phyloP scores from a whole-genome alignment of 257 asterid genomes.

The Petunia axillaris region DNA sequence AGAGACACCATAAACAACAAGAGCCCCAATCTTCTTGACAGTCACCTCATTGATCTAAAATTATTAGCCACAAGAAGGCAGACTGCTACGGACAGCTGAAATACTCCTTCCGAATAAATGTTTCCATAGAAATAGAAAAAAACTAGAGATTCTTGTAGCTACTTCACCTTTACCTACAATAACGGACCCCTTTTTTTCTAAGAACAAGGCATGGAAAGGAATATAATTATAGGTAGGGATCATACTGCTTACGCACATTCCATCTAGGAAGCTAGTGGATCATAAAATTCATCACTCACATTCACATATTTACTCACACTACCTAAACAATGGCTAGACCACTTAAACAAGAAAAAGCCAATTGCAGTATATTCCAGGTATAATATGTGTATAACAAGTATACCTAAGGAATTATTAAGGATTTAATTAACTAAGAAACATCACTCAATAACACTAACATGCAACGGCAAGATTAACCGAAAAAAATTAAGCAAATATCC shows the following conservation, averaged over 20 bases:
- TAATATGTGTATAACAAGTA: too few relatives aligned
- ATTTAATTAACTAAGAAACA: not conserved
- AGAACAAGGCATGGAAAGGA: not conserved
- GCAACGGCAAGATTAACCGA: not conserved
- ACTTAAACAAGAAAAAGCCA: too few relatives aligned
- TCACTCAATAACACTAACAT: not conserved
- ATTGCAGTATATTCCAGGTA: too few relatives aligned
- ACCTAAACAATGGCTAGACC: too few relatives aligned
- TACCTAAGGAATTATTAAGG: too few relatives aligned
- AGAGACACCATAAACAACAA: slow-evolving; percentile 12
- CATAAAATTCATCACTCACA: not conserved
- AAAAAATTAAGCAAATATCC: not conserved
- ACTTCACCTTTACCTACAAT: not conserved
- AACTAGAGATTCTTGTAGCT: not conserved
- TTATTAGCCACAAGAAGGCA: not conserved
- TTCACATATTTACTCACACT: not conserved
- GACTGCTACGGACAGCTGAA: not conserved
- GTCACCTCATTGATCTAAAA: slow-evolving; percentile 9
- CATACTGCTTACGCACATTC: not conserved
- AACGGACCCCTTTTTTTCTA: too few relatives aligned
- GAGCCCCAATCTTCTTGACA: not conserved
- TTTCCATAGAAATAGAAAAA: not conserved
- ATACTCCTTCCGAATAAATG: not conserved
- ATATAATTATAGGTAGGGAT: not conserved
- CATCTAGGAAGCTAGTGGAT: not conserved